Evolutionary conservation across 768 basidiomycete species (phyloP), one percentile per base, ranked within the genome.

Genomic region (Russula brevipes): DNA sequence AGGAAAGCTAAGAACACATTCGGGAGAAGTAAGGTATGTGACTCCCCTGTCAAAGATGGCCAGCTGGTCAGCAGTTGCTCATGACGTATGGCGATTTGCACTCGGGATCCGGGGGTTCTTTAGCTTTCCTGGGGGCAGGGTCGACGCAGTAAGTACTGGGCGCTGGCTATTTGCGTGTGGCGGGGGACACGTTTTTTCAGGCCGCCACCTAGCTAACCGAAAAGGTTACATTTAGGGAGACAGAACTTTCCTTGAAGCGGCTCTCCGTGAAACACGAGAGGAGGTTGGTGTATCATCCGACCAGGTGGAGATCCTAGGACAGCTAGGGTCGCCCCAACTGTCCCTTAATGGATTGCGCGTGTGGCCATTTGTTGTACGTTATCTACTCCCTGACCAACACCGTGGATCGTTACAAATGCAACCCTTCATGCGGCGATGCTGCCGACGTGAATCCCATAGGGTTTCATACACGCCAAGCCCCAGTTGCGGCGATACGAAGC

Each of bases 1-100:
- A 66, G 83, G 82, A 16, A 82, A 83, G 68, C 73, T 81, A 45
- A 73, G 88, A 67, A 80, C 78, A 36, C 90, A 91, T 73, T 85
- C 89, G 0, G 89, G 90, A n/a, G 88, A 91, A 77, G 83, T 91
- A 39, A 90, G 90, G 90, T 89, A 63, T 42, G 78, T 24, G 24
- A 24, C 24, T 24, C 17, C 3, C 4, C 44, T 24, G 69, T 67
- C n/a, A 5, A 16, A 24, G 55, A 0, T 47, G 41, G 33, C 33
- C 30, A 2, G n/a, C 31, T 36, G n/a, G 54, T 24, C 44, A 12
- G 24, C 9, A 42, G 7, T 19, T 5, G 16, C 53, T 59, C 52
- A 41, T 17, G n/a, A 9, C 16, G 6, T 51, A 6, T 33, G 19
- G 10, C 42, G 10, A 24, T 38, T 11, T 16, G 35, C 10, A 10